Percentiles rank a stretch among this genome's conserved stretches.
phyloP scores from a whole-genome alignment of 2,329 filamentous ascomycete genomes.

The Chrysoporthe puriensis region DNA sequence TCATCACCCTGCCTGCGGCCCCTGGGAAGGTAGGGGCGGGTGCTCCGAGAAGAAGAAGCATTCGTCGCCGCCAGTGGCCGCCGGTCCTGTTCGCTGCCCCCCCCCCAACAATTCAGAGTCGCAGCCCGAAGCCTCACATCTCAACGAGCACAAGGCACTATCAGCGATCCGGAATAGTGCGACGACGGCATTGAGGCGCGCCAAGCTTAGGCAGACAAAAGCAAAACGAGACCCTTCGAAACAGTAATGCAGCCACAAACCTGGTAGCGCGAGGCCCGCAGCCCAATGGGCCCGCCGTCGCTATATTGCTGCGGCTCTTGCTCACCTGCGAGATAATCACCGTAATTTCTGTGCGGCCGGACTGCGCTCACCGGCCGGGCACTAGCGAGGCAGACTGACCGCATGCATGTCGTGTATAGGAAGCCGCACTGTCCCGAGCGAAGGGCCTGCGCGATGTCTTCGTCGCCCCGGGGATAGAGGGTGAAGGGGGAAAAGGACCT shows the following conservation, averaged over 20 bases:
- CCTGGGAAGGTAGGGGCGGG: no score
- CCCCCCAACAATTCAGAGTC: neutral
- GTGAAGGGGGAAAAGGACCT: neutral
- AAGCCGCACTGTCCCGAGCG: neutral
- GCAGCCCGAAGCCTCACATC: conserved; percentile 12
- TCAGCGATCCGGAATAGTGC: neutral
- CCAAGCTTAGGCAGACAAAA: neutral
- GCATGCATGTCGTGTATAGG: neutral
- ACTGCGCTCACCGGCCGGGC: neutral
- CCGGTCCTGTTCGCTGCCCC: neutral
- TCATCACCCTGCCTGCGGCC: no score
- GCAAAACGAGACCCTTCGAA: conserved; percentile 1
- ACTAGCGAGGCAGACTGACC: neutral
- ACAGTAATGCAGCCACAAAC: conserved; percentile 15
- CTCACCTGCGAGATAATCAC: neutral
- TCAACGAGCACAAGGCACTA: neutral
- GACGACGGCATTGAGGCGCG: neutral
- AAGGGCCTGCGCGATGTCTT: neutral
- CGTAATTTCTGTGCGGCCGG: neutral
- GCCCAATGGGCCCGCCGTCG: neutral
- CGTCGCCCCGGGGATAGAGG: neutral
- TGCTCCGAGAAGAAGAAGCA: no score
- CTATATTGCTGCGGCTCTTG: no score
- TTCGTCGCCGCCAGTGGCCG: no score
- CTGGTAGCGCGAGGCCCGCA: conserved; percentile 15